Conservation (phyloP, 176 grass and related monocot genomes). For the Luzula sylvatica region DNA sequence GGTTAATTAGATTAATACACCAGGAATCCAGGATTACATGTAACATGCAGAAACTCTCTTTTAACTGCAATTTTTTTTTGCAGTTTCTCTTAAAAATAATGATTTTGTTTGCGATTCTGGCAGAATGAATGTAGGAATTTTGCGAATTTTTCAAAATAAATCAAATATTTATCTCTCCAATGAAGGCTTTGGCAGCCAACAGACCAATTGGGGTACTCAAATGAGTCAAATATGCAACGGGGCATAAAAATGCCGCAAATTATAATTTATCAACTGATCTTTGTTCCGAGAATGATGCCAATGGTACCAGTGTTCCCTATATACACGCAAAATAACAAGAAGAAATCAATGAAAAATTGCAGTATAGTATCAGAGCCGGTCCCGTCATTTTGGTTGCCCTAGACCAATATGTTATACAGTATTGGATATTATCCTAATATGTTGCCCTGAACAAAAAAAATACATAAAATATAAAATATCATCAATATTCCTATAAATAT, state of each 20-base stretch:
- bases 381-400: no score
- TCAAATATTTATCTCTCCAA: constrained; percentile 38
- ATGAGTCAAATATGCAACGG: constrained; percentile 68
- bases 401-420: no score
- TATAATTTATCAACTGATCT: constrained; percentile 51
- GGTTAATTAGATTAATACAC: no score
- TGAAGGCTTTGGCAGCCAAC: constrained; percentile 43
- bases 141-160: neutral
- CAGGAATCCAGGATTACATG: no score
- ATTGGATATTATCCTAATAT: no score
- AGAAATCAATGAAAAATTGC: constrained; percentile 15
- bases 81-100: no score
- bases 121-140: neutral
- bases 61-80: no score
- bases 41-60: no score
- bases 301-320: constrained; percentile 70
- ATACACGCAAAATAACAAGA: neutral
- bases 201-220: constrained; percentile 55
- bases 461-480: neutral
- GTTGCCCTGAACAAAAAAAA: no score
- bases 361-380: no score
- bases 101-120: no score
- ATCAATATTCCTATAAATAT: no score
- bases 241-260: constrained; percentile 59
- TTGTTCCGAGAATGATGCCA: constrained; percentile 66